These are phyloP conservation scores for Chaetoscypha palmicola DNA, from an alignment of 2,329 filamentous ascomycete species.

Conservation along the genomic window DNA sequence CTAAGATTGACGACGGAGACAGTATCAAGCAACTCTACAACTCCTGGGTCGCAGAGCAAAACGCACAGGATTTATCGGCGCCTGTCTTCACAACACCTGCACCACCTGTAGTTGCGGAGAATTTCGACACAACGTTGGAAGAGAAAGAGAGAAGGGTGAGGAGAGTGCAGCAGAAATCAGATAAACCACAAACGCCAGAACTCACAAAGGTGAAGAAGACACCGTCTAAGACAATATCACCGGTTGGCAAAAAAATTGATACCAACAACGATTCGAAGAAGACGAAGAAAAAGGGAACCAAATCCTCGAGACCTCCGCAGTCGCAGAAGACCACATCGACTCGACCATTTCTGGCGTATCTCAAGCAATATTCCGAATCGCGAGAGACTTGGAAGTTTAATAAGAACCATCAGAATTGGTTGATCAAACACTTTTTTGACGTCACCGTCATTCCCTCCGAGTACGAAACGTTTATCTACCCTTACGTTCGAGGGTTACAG, in stretches of 20 bases:
- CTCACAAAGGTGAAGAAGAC: not conserved
- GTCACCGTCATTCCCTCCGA: slow-evolving; percentile 61
- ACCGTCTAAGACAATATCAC: not conserved
- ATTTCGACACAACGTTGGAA: slow-evolving; percentile 23
- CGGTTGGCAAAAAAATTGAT: slow-evolving; percentile 9
- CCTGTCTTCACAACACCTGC: slow-evolving; percentile 24
- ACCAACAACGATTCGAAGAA: no score
- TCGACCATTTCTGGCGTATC: slow-evolving; percentile 65
- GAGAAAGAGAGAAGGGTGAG: slow-evolving; percentile 27
- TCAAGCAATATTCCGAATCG: slow-evolving; percentile 66
- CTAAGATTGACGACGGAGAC: slow-evolving; percentile 50
- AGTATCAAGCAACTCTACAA: slow-evolving; percentile 45
- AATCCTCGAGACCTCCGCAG: not conserved
- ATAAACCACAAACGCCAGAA: slow-evolving; percentile 7
- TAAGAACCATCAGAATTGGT: slow-evolving; percentile 80
- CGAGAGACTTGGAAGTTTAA: slow-evolving; percentile 86
- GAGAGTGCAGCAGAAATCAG: slow-evolving; percentile 26
- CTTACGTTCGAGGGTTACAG: slow-evolving; percentile 74
- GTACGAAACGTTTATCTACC: slow-evolving; percentile 62
- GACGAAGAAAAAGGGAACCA: slow-evolving; percentile 16
- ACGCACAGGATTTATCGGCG: slow-evolving; percentile 24
- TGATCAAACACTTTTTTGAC: slow-evolving; percentile 78
- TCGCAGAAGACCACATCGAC: slow-evolving; percentile 30
- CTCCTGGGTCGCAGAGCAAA: slow-evolving; percentile 39
- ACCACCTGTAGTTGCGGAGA: slow-evolving; percentile 25